Base-by-base conservation (phyloP, 1,139 yeast species). In the Suhomyces taliae region DNA sequence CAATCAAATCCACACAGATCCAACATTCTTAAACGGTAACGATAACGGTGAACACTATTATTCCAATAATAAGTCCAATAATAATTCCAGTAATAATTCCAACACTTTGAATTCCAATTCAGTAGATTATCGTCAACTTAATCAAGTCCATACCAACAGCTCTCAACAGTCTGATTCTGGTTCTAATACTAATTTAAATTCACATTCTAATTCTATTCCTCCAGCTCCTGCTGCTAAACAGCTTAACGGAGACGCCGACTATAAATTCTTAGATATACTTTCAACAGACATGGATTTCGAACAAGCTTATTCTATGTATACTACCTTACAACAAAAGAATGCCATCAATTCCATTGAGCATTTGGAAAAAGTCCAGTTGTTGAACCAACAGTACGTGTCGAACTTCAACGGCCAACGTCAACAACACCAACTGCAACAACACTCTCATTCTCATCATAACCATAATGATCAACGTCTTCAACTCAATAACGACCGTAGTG, bases 281-380 rank as follows among this genome's bases (percentile, higher is more conserved):
- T 48, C 58, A n/a, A 49, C 54, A 29, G 78, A 74, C 58, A 74
- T 75, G 79, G 75, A 74, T 50, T 74, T 75, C 47, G 79, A 75
- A 60, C 78, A 73, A 58, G 79, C 79, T 26, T 75, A 72, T 54
- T 56, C 63, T 34, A 70, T 72, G 72, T 75, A 73, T 56, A 61
- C 67, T 39, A 64, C 62, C 39, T 58, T 74, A 44, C 79, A 74
- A 55, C 76, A 73, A 44, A 72, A 71, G 46, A 63, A 67, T 41
- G 76, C 76, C 24, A 43, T 64, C 34, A 57, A 57, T 31, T 70
- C 70, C 27, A 63, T 74, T 36, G 78, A 73, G 49, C 69, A 65
- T 48, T 66, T 75, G 51, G 72, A 71, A 50, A 66, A 64, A 53
- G 74, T 69, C 1, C 79, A 74, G 58, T 56, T 57, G 56, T 58